These are phyloP conservation scores for Coemansia sp. DNA, from an alignment of 192 early-diverging fungal species.

Conservation along the genomic window DNA sequence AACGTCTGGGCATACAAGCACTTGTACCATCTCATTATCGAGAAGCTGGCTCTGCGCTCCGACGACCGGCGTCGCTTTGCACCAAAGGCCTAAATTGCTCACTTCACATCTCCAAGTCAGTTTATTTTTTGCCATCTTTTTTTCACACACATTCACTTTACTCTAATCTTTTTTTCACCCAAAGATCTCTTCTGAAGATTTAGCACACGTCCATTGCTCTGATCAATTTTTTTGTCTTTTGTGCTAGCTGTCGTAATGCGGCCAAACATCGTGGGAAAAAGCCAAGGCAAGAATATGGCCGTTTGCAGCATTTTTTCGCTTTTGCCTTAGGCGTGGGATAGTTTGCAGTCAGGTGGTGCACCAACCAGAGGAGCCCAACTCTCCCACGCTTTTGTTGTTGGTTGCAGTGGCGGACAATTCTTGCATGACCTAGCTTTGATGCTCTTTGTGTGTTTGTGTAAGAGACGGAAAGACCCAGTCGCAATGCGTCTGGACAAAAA, in stretches of 20 bases:
- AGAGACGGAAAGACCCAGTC: neutral
- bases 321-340: neutral
- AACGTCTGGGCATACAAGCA: conserved; percentile 80
- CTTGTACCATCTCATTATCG: conserved; percentile 61
- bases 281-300: neutral
- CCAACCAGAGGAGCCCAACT: conserved; percentile 11
- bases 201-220: neutral
- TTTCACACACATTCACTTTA: neutral
- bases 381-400: conserved; percentile 24
- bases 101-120: conserved; percentile 1
- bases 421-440: neutral
- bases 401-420: neutral
- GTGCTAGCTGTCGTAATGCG: neutral
- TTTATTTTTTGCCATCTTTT: neutral
- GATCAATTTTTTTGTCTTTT: neutral
- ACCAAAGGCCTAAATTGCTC: conserved; percentile 4
- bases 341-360: neutral
- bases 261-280: neutral
- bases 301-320: neutral
- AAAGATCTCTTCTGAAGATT: neutral
- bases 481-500: neutral
- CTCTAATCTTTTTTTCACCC: neutral
- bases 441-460: neutral
- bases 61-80: conserved; percentile 33
- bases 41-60: conserved; percentile 46